Evolutionary conservation across 352 stramenopile genomes (phyloP), one percentile per base, ranked within the genome.

Genomic region (Phytopythium helicoides): DNA sequence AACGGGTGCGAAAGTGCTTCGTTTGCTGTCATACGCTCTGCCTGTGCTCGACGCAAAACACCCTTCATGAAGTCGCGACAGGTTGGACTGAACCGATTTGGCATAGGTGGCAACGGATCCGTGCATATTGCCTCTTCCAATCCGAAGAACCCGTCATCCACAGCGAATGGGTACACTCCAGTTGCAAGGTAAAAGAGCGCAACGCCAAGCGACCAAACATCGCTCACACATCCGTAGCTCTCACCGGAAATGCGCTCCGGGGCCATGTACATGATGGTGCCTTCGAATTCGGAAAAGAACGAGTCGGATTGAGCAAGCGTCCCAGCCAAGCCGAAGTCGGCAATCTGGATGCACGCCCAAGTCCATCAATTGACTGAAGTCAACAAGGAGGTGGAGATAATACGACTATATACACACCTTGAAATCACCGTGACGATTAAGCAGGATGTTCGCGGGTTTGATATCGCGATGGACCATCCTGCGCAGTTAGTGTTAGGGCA

Each of bases 231-330:
- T 14, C 69, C 80, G 63, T 98, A 98, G 16, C 74, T 64, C 18
- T 94, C 67, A 1, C 89, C 89, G 3, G 81, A 79, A 35, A 98
- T 96, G 4, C 94, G 76, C 59, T 98, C 92, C 0, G 94, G 94
- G 0, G 88, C 83, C 94, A 98, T 98, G 75, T 98, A 98, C 68
- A 95, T 96, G 63, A 98, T 83, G 1, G 93, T 98, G 37, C 92
- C 93, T 52, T 90, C 76, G 38, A 95, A 95, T 38, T 92, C 79
- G 26, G 83, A 93, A 57, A 89, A 91, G 26, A 86, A 90, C 1
- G 83, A 88, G 26, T 74, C 68, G 15, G 77, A 91, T 53, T 90
- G 90, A 18, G 79, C 75, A 22, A 94, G 54, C 10, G 80, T 91
- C 0, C 65, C 76, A 0, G 86, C 81, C 18, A 97, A 68, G 0